Conservation (phyloP, 371 early-diverging fungal genomes). For the Haplosporangium sp. region DNA sequence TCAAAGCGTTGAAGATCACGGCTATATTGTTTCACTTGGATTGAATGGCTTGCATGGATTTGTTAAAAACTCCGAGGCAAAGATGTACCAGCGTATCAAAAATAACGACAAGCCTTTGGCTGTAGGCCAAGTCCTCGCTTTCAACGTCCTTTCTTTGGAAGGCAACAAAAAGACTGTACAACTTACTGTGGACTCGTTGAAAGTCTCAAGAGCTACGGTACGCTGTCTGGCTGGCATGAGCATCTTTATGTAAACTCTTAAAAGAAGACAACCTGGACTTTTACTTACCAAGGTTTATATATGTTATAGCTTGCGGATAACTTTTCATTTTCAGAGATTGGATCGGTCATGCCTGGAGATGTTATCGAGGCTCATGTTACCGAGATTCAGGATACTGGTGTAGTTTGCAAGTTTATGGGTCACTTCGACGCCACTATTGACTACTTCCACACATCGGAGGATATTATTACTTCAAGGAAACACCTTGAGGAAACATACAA, state of each 20-base stretch:
- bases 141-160: slow-evolving; percentile 64
- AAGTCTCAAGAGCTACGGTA: slow-evolving; percentile 64
- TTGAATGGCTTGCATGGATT: slow-evolving; percentile 75
- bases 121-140: slow-evolving; percentile 75
- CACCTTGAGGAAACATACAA: slow-evolving; percentile 66
- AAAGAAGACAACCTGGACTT: not conserved
- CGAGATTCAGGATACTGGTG: slow-evolving; percentile 66
- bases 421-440: slow-evolving; percentile 72
- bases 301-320: slow-evolving; percentile 51
- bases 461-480: slow-evolving; percentile 38
- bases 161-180: slow-evolving; percentile 68
- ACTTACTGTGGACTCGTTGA: slow-evolving; percentile 68
- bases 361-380: slow-evolving; percentile 68
- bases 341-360: slow-evolving; percentile 75
- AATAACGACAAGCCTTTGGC: slow-evolving; percentile 64
- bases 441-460: slow-evolving; percentile 64
- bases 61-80: slow-evolving; percentile 70
- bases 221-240: not conserved
- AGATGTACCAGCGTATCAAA: slow-evolving; percentile 64
- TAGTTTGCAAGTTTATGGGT: slow-evolving; percentile 75
- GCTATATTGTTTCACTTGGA: slow-evolving; percentile 82
- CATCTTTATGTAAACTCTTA: not conserved
- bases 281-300: not conserved
- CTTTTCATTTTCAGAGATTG: slow-evolving; percentile 63
- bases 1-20: slow-evolving; percentile 84